These are phyloP conservation scores for Tulasnella sp. DNA, from an alignment of 768 basidiomycete species.

Conservation along the genomic window DNA sequence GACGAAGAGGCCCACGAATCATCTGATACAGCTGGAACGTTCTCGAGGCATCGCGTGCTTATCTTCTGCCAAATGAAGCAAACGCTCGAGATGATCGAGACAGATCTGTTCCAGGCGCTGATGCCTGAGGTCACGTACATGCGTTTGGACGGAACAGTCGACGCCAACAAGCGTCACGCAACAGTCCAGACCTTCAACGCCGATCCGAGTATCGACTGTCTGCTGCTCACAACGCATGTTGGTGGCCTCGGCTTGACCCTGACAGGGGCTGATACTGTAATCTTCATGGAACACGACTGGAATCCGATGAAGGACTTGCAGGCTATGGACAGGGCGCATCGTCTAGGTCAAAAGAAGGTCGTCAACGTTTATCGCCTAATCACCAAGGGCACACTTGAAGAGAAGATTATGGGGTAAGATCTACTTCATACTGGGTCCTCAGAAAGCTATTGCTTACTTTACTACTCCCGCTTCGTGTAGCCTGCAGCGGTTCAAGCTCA, in stretches of 20 bases:
- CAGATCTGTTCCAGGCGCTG: conserved; percentile 75
- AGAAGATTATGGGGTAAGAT: conserved; percentile 97
- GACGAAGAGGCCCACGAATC: conserved; percentile 50
- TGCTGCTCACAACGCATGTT: conserved; percentile 91
- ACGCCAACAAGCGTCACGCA: conserved; percentile 87
- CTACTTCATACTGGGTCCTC: neutral
- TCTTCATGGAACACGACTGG: conserved; percentile 99
- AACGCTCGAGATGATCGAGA: conserved; percentile 97
- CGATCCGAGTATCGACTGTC: conserved; percentile 94
- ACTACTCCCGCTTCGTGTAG: conserved; percentile 33
- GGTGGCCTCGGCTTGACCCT: conserved; percentile 92
- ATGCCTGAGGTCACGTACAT: conserved; percentile 98
- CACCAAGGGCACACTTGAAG: conserved; percentile 93
- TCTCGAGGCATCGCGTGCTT: conserved; percentile 95
- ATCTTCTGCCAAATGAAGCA: conserved; percentile 99
- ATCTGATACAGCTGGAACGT: conserved; percentile 35
- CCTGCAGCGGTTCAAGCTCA: conserved; percentile 95
- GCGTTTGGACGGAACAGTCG: conserved; percentile 90
- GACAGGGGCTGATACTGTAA: conserved; percentile 97
- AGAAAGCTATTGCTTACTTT: too few relatives aligned
- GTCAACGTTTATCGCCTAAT: conserved; percentile 98
- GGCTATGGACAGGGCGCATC: conserved; percentile 98
- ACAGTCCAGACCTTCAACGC: conserved; percentile 97
- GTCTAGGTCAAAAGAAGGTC: conserved; percentile 96
- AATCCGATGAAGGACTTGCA: conserved; percentile 99